Conservation (phyloP, 106 monocot genomes). For the Apostasia shenzhenica region DNA sequence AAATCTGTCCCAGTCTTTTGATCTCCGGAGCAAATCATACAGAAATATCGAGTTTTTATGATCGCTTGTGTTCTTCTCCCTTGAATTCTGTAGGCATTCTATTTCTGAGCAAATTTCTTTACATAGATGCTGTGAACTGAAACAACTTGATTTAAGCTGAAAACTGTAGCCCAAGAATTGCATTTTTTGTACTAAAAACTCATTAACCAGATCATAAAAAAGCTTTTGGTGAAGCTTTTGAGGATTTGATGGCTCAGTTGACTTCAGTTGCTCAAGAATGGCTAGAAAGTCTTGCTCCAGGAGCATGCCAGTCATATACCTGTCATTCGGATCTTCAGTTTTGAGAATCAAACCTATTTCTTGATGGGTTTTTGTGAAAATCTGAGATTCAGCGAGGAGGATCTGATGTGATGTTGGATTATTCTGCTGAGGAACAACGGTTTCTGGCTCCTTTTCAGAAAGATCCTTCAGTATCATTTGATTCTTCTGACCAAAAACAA, state of each 20-base stretch:
- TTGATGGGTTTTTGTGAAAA: not conserved
- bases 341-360: conserved; percentile 26
- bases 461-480: conserved; percentile 12
- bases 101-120: conserved; percentile 2
- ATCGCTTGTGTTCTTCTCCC: too few relatives aligned
- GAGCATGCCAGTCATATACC: conserved; percentile 53
- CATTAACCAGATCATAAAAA: conserved; percentile 57
- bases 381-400: not conserved
- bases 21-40: conserved; percentile 5
- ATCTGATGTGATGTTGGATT: conserved; percentile 23
- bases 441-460: conserved; percentile 12
- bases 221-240: conserved; percentile 53
- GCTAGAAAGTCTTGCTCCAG: not conserved
- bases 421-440: conserved; percentile 29
- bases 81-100: too few relatives aligned
- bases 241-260: conserved; percentile 9
- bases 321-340: conserved; percentile 40
- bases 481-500: conserved; percentile 19
- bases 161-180: not conserved
- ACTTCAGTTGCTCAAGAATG: conserved; percentile 42
- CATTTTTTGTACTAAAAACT: conserved; percentile 44
- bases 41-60: too few relatives aligned
- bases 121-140: conserved; percentile 24
- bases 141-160: conserved; percentile 6
- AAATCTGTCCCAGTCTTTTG: conserved; percentile 30